Evolutionary conservation across 2,329 filamentous ascomycete genomes (phyloP).

Genomic region (Calonectria henricotiae): DNA sequence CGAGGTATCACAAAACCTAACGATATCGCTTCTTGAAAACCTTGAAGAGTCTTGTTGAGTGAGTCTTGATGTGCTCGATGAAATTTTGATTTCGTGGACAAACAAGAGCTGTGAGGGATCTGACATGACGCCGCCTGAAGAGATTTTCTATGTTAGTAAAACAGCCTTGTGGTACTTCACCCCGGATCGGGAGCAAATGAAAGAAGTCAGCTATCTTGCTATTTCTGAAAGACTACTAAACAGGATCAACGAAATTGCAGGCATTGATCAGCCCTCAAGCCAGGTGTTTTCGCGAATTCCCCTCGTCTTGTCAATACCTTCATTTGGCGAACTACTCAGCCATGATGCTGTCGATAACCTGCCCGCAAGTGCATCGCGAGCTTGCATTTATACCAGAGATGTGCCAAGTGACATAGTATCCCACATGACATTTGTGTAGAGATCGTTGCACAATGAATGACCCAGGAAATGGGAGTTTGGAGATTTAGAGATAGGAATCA

Average conservation of each 20-base stretch:
- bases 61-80: conserved; percentile 18
- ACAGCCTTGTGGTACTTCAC: conserved; percentile 11
- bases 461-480: neutral
- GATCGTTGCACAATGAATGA: neutral
- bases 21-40: neutral
- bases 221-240: conserved; percentile 4
- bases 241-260: neutral
- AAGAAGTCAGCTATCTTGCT: conserved; percentile 19
- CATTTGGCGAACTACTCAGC: conserved; percentile 11
- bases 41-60: conserved; percentile 15
- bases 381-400: conserved; percentile 13
- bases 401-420: neutral
- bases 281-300: conserved; percentile 3
- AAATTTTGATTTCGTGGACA: conserved; percentile 19
- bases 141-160: neutral
- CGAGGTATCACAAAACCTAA: neutral
- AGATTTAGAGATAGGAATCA: conserved; percentile 1
- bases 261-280: neutral
- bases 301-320: neutral
- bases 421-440: neutral
- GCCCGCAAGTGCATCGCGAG: conserved; percentile 20
- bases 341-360: conserved; percentile 6
- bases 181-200: conserved; percentile 20
- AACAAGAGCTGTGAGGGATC: neutral
- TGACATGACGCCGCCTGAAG: conserved; percentile 14